Percentiles rank a stretch among this genome's conserved stretches.
Conservation (phyloP, 2,329 filamentous ascomycete species). For the Xylariales sp. region DNA sequence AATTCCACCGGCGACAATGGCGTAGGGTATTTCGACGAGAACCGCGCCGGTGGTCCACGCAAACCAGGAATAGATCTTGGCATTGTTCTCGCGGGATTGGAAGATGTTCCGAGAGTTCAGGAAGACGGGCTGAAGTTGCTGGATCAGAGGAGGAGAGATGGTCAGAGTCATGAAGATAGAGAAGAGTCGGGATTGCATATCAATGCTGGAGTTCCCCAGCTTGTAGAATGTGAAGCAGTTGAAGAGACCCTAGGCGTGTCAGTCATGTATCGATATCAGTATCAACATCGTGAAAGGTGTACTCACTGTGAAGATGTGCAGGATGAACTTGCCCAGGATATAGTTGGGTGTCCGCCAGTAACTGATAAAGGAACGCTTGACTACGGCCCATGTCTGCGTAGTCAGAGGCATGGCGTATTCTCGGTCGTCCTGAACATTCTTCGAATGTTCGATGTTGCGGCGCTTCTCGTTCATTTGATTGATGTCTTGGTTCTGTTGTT, state of each 20-base stretch:
- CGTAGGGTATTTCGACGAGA: slow-evolving; percentile 66
- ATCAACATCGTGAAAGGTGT: not conserved
- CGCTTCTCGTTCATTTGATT: slow-evolving; percentile 44
- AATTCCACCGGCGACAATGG: slow-evolving; percentile 58
- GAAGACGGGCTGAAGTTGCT: slow-evolving; percentile 72
- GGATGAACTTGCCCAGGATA: slow-evolving; percentile 72
- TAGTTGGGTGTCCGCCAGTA: slow-evolving; percentile 76
- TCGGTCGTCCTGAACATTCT: slow-evolving; percentile 39
- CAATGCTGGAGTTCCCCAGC: slow-evolving; percentile 50
- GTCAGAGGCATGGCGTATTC: slow-evolving; percentile 64
- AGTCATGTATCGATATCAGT: too few species aligned
- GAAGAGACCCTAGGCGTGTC: slow-evolving; percentile 66
- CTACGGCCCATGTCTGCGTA: slow-evolving; percentile 61
- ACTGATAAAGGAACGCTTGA: slow-evolving; percentile 64
- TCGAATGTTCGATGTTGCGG: slow-evolving; percentile 30
- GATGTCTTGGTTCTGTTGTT: slow-evolving; percentile 44
- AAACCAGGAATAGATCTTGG: slow-evolving; percentile 75
- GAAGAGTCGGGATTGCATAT: slow-evolving; percentile 69
- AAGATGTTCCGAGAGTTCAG: slow-evolving; percentile 63
- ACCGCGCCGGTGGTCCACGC: slow-evolving; percentile 64
- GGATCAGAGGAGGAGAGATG: slow-evolving; percentile 68
- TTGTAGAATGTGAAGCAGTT: slow-evolving; percentile 65
- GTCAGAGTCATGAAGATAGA: slow-evolving; percentile 73
- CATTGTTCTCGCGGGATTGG: slow-evolving; percentile 66
- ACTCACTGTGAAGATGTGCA: slow-evolving; percentile 54